Conservation (phyloP, 2,329 filamentous ascomycete species). For the Colletotrichum gloeosporioides region DNA sequence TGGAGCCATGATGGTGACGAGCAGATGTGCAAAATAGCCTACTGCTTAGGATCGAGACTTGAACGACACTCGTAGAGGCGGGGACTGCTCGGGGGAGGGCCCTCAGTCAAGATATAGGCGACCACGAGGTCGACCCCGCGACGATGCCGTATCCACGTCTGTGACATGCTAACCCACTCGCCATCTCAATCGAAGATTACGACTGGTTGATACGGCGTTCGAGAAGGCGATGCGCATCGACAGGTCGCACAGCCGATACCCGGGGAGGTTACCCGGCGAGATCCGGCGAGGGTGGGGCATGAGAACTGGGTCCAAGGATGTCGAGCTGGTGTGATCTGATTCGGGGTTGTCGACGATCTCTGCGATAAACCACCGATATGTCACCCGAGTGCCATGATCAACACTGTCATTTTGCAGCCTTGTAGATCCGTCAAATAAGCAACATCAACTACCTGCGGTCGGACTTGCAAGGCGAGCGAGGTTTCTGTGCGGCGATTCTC, state of each 20-base stretch:
- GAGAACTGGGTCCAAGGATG: not conserved
- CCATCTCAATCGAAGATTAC: not conserved
- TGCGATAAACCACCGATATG: not conserved
- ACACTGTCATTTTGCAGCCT: not conserved
- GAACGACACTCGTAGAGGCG: not conserved
- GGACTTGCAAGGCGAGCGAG: not conserved
- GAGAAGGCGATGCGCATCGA: not conserved
- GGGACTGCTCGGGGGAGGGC: not conserved
- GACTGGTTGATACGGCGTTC: not conserved
- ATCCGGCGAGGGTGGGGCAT: not conserved
- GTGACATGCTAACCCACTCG: not conserved
- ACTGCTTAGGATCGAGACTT: not conserved
- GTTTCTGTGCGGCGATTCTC: not conserved
- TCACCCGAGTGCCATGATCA: not conserved
- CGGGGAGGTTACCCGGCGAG: conserved; percentile 1
- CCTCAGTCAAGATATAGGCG: not conserved
- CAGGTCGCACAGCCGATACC: conserved; percentile 1
- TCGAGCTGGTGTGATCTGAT: not conserved
- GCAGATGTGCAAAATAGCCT: not conserved
- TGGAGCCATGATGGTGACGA: not conserved
- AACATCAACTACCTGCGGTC: not conserved
- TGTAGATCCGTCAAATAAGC: not conserved
- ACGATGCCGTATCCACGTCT: not conserved
- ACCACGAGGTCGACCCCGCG: not conserved
- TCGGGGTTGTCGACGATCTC: not conserved